phyloP scores from a whole-genome alignment of 108 stramenopile species.

The Nitzschia sp. region DNA sequence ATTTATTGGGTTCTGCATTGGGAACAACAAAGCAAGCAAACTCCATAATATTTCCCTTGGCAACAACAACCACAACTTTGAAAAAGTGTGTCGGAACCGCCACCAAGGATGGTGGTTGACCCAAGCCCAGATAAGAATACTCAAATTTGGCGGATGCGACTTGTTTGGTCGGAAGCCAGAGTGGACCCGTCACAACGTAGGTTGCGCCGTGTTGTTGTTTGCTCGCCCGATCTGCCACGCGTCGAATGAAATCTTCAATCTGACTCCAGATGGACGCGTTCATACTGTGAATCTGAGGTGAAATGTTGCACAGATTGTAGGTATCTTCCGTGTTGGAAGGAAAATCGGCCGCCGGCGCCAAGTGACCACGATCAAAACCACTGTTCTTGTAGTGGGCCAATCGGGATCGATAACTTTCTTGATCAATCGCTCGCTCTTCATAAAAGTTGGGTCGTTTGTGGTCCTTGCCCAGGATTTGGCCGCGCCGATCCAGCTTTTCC shows the following conservation, averaged over 20 bases:
- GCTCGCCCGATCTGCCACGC: background rate
- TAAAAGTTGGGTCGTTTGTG: slow-evolving; percentile 48
- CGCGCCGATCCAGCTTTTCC: slow-evolving; percentile 42
- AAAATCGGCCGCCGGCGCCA: slow-evolving; percentile 79
- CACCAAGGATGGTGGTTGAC: slow-evolving; percentile 69
- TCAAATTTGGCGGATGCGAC: slow-evolving; percentile 37
- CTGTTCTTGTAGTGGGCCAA: slow-evolving; percentile 65
- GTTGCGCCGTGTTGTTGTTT: slow-evolving; percentile 22
- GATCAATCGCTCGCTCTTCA: slow-evolving; percentile 55
- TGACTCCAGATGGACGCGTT: slow-evolving; percentile 68
- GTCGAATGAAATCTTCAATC: slow-evolving; percentile 41
- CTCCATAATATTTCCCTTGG: slow-evolving; percentile 24
- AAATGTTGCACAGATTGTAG: slow-evolving; percentile 68
- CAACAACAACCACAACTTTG: slow-evolving; percentile 57
- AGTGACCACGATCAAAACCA: slow-evolving; percentile 86
- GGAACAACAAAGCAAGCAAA: slow-evolving; percentile 88
- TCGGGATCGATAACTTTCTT: slow-evolving; percentile 54
- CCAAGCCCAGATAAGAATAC: slow-evolving; percentile 63
- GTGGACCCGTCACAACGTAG: slow-evolving; percentile 76
- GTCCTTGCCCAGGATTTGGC: slow-evolving; percentile 9
- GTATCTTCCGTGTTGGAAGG: slow-evolving; percentile 40
- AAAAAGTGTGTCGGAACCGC: slow-evolving; percentile 87
- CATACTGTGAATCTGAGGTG: slow-evolving; percentile 64
- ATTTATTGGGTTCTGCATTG: slow-evolving; percentile 43
- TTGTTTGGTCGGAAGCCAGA: slow-evolving; percentile 66